phyloP scores from a whole-genome alignment of 768 basidiomycete genomes.

The Leccinum aurantiacum region DNA sequence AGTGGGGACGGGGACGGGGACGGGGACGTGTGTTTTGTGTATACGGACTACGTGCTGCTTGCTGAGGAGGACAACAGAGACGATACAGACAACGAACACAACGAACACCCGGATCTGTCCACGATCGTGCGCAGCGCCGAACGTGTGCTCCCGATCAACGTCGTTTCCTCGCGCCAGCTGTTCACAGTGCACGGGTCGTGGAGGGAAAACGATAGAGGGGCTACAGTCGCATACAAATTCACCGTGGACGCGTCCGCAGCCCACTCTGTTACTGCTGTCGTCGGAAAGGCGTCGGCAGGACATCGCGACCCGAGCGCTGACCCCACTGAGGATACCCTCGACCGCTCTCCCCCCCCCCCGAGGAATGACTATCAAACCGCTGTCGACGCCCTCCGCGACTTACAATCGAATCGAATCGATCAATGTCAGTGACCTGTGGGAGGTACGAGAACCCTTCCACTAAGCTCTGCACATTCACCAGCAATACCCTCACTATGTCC shows the following conservation, averaged over 20 bases:
- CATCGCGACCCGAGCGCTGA: too few relatives aligned
- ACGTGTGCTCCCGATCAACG: conserved; percentile 9
- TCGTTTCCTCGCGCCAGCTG: conserved; percentile 8
- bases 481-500: too few relatives aligned
- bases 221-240: conserved; percentile 11
- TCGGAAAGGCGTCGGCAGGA: conserved; percentile 14
- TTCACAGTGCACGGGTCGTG: conserved; percentile 9
- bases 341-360: too few relatives aligned
- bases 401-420: too few relatives aligned
- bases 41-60: conserved; percentile 17
- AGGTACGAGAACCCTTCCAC: too few relatives aligned
- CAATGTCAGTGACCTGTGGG: too few relatives aligned
- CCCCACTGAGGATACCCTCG: too few relatives aligned
- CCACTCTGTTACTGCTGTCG: neutral
- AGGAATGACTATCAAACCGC: too few relatives aligned
- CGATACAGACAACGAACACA: neutral
- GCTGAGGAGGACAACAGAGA: neutral
- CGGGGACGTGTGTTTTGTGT: conserved; percentile 2
- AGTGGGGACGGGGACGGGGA: too few relatives aligned
- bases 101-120: neutral
- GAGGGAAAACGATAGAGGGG: neutral
- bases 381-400: too few relatives aligned
- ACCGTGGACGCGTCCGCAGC: conserved; percentile 17
- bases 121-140: conserved; percentile 8
- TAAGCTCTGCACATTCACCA: too few relatives aligned